Evolutionary conservation across 495 filamentous ascomycete genomes (phyloP).

Genomic region (Haplographium delicatum): DNA sequence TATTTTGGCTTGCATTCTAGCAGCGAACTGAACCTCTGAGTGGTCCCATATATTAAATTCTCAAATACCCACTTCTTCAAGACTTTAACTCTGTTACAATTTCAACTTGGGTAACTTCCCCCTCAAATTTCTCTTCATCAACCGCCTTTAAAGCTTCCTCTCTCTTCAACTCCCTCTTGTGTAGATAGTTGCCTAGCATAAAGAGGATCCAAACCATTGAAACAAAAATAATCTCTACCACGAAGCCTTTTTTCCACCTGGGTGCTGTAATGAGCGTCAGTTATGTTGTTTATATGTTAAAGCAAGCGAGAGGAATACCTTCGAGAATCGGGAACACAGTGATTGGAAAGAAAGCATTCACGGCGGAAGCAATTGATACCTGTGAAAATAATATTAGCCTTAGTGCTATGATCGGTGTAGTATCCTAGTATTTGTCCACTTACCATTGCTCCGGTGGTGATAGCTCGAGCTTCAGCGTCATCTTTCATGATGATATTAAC

Average conservation of each 20-base stretch:
- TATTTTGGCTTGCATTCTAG: too few relatives aligned
- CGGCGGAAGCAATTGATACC: conserved; percentile 34
- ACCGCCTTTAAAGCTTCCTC: background rate
- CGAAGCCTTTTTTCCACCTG: background rate
- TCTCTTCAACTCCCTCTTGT: background rate
- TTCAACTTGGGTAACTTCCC: too few relatives aligned
- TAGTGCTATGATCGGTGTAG: background rate
- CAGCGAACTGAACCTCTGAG: too few relatives aligned
- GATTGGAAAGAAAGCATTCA: conserved; percentile 31
- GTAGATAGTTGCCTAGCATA: background rate
- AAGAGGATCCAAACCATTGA: background rate
- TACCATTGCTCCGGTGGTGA: conserved; percentile 43
- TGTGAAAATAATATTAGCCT: conserved; percentile 8
- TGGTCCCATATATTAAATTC: too few relatives aligned
- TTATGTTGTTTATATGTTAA: background rate
- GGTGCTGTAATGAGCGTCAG: background rate
- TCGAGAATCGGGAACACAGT: conserved; percentile 45
- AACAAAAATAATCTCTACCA: background rate
- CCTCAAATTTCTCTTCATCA: background rate
- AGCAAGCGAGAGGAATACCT: background rate
- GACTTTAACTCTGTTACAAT: too few relatives aligned
- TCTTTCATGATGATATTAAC: conserved; percentile 46
- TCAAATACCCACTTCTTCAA: too few relatives aligned
- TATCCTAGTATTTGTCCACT: background rate
- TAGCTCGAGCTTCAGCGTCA: conserved; percentile 47